Percentiles rank a stretch among this genome's conserved stretches.
phyloP scores from a whole-genome alignment of 371 early-diverging fungal species.

The Lichtheimia hyalospora region DNA sequence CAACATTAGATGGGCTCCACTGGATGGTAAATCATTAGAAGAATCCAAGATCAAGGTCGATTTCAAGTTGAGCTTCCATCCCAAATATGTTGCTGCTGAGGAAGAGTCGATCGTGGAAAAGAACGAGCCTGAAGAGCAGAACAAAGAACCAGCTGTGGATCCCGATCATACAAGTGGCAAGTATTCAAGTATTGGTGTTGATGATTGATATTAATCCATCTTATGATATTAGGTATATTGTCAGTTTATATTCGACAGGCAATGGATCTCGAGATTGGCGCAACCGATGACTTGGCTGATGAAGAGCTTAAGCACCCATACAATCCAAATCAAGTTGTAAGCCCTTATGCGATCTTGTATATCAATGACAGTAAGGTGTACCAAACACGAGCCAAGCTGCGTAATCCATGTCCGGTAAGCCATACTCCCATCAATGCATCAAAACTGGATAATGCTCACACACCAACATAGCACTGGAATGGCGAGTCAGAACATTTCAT shows the following conservation, averaged over 20 bases:
- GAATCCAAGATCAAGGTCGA: conserved; percentile 33
- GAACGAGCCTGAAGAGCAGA: conserved; percentile 11
- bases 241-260: conserved; percentile 36
- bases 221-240: conserved; percentile 18
- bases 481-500: conserved; percentile 39
- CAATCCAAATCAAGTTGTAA: conserved; percentile 30
- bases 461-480: conserved; percentile 34
- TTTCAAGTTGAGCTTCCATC: conserved; percentile 43
- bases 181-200: neutral
- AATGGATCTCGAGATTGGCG: conserved; percentile 39
- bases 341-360: conserved; percentile 41
- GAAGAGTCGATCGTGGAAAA: conserved; percentile 16
- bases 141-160: conserved; percentile 14
- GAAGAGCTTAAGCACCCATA: conserved; percentile 44
- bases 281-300: conserved; percentile 23
- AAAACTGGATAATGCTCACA: neutral
- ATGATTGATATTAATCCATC: neutral
- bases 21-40: conserved; percentile 32
- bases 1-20: conserved; percentile 32
- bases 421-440: neutral
- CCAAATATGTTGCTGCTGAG: conserved; percentile 35
- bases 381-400: conserved; percentile 31
- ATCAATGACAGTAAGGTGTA: conserved; percentile 42
- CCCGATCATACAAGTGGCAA: conserved; percentile 30
- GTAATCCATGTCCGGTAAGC: conserved; percentile 37